Evolutionary conservation across 2,329 filamentous ascomycete species (phyloP).

Genomic region (Trichocomaceae sp.): DNA sequence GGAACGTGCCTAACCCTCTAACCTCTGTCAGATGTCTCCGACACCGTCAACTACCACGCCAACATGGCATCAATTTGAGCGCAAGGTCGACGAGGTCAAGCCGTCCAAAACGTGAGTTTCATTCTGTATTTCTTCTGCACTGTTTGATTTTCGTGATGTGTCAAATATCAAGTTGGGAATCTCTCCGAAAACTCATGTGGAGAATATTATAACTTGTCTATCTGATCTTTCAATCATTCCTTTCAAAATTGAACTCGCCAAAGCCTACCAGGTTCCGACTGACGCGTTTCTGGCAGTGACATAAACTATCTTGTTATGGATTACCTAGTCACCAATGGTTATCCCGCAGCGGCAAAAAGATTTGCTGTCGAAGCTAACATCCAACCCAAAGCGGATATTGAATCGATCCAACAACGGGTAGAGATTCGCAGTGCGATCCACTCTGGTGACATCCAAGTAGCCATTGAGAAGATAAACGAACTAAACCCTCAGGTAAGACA

Average conservation of each 20-base stretch:
- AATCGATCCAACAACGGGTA: slow-evolving; percentile 69
- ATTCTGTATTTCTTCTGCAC: slow-evolving; percentile 8
- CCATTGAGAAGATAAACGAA: slow-evolving; percentile 83
- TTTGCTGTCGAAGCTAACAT: slow-evolving; percentile 94
- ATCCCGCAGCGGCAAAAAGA: slow-evolving; percentile 82
- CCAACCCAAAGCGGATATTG: slow-evolving; percentile 61
- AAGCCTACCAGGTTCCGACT: slow-evolving; percentile 20
- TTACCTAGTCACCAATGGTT: slow-evolving; percentile 93
- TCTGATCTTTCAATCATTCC: slow-evolving; percentile 47
- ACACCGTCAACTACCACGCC: slow-evolving; percentile 65
- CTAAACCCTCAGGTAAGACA: slow-evolving; percentile 77
- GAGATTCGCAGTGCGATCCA: slow-evolving; percentile 81
- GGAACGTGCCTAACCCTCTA: slow-evolving; percentile 31
- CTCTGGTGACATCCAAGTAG: slow-evolving; percentile 73
- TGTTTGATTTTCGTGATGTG: slow-evolving; percentile 59
- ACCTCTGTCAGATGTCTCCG: slow-evolving; percentile 56
- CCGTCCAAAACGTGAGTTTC: slow-evolving; percentile 77
- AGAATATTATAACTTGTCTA: slow-evolving; percentile 77
- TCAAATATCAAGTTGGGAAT: slow-evolving; percentile 95
- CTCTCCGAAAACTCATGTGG: slow-evolving; percentile 96
- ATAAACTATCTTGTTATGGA: slow-evolving; percentile 95
- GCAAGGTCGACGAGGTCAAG: slow-evolving; percentile 74
- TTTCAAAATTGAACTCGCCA: background rate
- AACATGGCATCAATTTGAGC: slow-evolving; percentile 67
- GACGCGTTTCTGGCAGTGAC: slow-evolving; percentile 56